Base-by-base conservation (phyloP, 805 yeast species). In the Wickerhamomyces xylosicus region DNA sequence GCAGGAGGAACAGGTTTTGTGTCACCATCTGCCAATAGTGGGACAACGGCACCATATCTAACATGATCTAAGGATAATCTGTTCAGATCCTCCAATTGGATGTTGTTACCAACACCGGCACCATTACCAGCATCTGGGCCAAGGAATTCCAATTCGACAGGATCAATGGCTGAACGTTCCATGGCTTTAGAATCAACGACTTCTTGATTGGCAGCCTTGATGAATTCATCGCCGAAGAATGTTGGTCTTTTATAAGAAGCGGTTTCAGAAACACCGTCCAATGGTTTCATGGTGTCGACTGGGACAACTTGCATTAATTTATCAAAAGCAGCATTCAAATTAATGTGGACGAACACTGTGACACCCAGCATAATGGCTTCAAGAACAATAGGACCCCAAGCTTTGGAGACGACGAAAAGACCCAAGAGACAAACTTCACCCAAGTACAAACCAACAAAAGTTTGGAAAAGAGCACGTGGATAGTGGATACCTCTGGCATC, bases 321-420 rank as follows among this genome's bases (percentile, higher is more conserved):
- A 41, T 71, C 79, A 54, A 86, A 85, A 0, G 96, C 85, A 8
- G 54, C 44, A 45, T 69, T 74, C 54, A 90, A 58, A 45, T 75
- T 71, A 22, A 74, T 15, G 52, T 90, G 96, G 42, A 74, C 67
- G 54, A 85, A 79, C 4, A 72, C 71, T 0, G 97, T 85, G 47
- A 70, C 59, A 8, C 70, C 72, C 13, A 85, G 51, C 33, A 81
- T 66, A 37, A 89, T 67, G 2, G 76, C 78, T 57, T 83, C 85
- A 39, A 90, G 61, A 3, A 79, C 84, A 46, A 87, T 70, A 29
- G 96, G 95, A 34, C 96, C 97, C 96, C 96, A 90, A 33, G 94
- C 82, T 67, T 85, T 85, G 44, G 94, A 87, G 40, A 90, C 94
- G 15, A 76, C 84, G 56, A 86, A 89, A 40, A 92, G 60, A 40